phyloP scores from a whole-genome alignment of 345 rosid genomes.

The Bretschneidera sinensis region DNA sequence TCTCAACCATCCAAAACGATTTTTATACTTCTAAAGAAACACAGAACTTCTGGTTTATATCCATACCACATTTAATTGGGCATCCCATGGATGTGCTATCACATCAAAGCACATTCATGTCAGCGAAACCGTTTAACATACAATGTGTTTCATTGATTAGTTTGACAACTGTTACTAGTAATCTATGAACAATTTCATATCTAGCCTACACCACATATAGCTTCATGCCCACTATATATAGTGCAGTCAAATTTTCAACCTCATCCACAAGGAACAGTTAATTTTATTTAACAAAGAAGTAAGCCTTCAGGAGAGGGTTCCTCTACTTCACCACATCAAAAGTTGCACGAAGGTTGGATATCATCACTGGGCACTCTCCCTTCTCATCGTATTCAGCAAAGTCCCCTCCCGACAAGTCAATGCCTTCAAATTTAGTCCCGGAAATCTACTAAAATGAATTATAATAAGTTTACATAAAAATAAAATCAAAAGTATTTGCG shows the following conservation, averaged over 20 bases:
- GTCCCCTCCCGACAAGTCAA: conserved; percentile 76
- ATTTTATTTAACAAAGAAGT: conserved; percentile 19
- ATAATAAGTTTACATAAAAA: not conserved
- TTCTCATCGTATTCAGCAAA: conserved; percentile 78
- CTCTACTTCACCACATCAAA: conserved; percentile 62
- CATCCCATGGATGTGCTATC: not conserved
- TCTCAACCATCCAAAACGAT: too few species aligned
- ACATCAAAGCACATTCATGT: not conserved
- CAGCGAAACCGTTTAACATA: not conserved
- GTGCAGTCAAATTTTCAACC: conserved; percentile 11
- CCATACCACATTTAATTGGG: too few species aligned
- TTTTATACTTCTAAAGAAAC: too few species aligned
- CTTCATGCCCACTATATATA: conserved; percentile 7
- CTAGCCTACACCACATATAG: not conserved
- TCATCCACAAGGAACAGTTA: conserved; percentile 18
- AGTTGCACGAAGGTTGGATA: conserved; percentile 64
- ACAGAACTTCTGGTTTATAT: too few species aligned
- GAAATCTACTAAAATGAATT: conserved; percentile 33
- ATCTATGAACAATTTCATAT: conserved; percentile 1
- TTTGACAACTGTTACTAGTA: not conserved
- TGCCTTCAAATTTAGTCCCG: conserved; percentile 59
- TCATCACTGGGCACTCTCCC: conserved; percentile 82
- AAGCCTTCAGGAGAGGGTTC: conserved; percentile 2
- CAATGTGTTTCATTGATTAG: not conserved
- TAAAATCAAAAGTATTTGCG: not conserved